phyloP scores from a whole-genome alignment of 2,329 filamentous ascomycete species.

The Penicillium digitatum region DNA sequence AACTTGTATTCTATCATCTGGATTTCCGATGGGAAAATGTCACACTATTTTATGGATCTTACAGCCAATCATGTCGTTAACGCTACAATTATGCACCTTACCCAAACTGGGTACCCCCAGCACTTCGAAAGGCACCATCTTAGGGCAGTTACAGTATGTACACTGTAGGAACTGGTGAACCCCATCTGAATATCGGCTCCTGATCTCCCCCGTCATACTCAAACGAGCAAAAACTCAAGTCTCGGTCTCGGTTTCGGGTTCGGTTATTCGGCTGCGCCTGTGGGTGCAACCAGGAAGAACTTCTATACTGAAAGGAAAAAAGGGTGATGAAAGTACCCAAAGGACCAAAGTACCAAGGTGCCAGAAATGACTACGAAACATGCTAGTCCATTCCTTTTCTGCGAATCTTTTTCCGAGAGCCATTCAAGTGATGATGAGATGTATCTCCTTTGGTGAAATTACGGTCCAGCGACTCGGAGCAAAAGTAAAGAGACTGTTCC shows the following conservation, averaged over 20 bases:
- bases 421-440: background rate
- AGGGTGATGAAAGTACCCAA: background rate
- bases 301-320: background rate
- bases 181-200: background rate
- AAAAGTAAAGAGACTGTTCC: background rate
- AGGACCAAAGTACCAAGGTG: background rate
- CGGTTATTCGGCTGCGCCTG: background rate
- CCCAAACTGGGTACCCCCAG: background rate
- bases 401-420: background rate
- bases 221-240: background rate
- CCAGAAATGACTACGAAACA: background rate
- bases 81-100: background rate
- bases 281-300: background rate
- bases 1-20: background rate
- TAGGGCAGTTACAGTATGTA: background rate
- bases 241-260: background rate
- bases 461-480: background rate
- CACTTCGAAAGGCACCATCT: background rate
- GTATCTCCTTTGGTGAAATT: background rate
- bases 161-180: background rate
- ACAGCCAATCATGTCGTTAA: background rate
- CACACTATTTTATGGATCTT: background rate
- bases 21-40: background rate
- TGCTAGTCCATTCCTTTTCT: background rate
- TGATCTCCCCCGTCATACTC: background rate